These are phyloP conservation scores for Rhodofomes roseus DNA, from an alignment of 1,284 basidiomycete genomes.

Conservation along the genomic window DNA sequence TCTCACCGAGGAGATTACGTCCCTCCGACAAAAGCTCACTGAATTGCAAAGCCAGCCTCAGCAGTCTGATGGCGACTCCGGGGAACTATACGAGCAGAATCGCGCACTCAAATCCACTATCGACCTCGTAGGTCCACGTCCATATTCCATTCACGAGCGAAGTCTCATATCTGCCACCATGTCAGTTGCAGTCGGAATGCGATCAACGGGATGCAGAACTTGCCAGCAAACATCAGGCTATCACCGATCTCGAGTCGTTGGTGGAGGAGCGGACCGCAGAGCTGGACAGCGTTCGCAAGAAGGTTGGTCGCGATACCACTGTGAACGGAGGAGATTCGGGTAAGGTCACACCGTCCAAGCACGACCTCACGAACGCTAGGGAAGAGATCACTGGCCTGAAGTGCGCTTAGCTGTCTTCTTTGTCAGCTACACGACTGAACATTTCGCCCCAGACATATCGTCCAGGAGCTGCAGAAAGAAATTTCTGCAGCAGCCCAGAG, in stretches of 20 bases:
- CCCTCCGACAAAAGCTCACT: conserved; percentile 37
- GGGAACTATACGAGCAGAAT: conserved; percentile 20
- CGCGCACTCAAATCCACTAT: conserved; percentile 31
- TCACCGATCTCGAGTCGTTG: conserved; percentile 36
- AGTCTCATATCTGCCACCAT: background rate
- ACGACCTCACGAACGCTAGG: conserved; percentile 45
- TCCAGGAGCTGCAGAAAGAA: conserved; percentile 85
- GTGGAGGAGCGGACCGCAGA: conserved; percentile 48
- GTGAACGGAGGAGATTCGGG: conserved; percentile 33
- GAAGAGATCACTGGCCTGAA: conserved; percentile 78
- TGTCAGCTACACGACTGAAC: background rate
- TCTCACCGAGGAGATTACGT: conserved; percentile 50
- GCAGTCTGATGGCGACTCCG: conserved; percentile 7
- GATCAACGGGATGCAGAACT: conserved; percentile 34
- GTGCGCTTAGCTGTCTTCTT: conserved; percentile 36
- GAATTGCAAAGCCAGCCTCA: conserved; percentile 5
- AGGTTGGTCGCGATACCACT: conserved; percentile 49
- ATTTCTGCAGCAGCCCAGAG: conserved; percentile 59
- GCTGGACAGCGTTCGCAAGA: conserved; percentile 56
- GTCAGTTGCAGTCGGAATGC: conserved; percentile 28
- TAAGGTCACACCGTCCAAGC: conserved; percentile 43
- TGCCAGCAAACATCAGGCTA: conserved; percentile 29
- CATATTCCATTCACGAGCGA: background rate
- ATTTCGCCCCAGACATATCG: conserved; percentile 62
- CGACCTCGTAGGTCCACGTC: conserved; percentile 32